phyloP scores from a whole-genome alignment of 192 early-diverging fungal genomes.

The Mortierella hygrophila region DNA sequence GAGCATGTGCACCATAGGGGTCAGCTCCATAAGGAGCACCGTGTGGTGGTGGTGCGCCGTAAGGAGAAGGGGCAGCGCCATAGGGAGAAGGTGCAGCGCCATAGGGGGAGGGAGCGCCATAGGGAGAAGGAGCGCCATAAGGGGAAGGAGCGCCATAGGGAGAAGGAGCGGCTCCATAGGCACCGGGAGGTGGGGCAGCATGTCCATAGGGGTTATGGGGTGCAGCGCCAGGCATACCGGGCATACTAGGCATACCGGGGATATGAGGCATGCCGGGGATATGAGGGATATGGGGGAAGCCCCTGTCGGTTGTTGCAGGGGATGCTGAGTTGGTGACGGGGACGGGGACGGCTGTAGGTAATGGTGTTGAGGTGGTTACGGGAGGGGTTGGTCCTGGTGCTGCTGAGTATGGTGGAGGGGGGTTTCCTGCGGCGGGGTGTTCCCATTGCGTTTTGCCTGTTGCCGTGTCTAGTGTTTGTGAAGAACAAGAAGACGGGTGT shows the following conservation, averaged over 20 bases:
- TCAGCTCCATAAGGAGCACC: constrained; percentile 1
- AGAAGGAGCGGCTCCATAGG: constrained; percentile 12
- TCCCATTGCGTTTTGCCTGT: constrained; percentile 53
- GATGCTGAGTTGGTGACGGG: not conserved
- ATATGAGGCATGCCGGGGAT: constrained; percentile 2
- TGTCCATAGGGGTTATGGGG: constrained; percentile 15
- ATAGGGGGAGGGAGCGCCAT: constrained; percentile 25
- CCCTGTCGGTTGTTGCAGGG: constrained; percentile 21
- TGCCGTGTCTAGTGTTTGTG: constrained; percentile 26
- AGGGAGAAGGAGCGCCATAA: constrained; percentile 14
- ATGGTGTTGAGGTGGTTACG: not conserved
- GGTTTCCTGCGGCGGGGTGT: constrained; percentile 10
- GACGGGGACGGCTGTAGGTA: not conserved
- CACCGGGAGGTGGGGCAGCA: not conserved
- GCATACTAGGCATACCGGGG: not conserved
- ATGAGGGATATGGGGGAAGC: constrained; percentile 19
- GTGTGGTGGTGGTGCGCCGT: constrained; percentile 8
- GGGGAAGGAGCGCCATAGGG: constrained; percentile 20
- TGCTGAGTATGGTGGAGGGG: constrained; percentile 29
- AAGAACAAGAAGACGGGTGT: not conserved
- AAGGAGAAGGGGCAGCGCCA: constrained; percentile 20
- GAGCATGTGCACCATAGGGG: constrained; percentile 13
- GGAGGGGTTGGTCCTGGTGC: not conserved
- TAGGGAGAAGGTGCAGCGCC: constrained; percentile 28
- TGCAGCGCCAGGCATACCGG: not conserved